A percentile compares a stretch with the other conserved stretches of the same genome.
These are phyloP conservation scores for Copromyces sp. DNA, from an alignment of 495 filamentous ascomycete genomes.

Conservation along the genomic window DNA sequence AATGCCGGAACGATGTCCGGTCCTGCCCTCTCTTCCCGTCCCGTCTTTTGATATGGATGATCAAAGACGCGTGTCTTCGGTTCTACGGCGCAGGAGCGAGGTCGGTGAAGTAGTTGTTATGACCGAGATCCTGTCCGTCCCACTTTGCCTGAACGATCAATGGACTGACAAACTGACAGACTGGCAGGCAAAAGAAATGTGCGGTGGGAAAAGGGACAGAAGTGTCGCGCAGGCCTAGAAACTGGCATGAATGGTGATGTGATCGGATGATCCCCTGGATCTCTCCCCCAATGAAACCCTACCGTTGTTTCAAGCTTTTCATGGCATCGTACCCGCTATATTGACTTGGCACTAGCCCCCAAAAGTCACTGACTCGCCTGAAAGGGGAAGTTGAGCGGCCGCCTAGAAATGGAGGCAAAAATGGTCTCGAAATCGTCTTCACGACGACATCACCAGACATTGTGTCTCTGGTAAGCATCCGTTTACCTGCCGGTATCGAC, in stretches of 20 bases:
- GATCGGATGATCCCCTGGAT: neutral
- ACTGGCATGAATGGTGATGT: neutral
- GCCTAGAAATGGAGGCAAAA: neutral
- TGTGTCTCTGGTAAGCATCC: neutral
- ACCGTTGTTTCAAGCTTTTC: neutral
- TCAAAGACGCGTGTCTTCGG: neutral
- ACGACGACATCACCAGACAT: neutral
- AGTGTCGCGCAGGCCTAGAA: neutral
- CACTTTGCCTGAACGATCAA: too few relatives aligned
- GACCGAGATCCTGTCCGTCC: too few relatives aligned
- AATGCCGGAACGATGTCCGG: neutral
- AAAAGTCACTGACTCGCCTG: neutral
- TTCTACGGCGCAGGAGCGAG: neutral
- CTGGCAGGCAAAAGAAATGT: neutral
- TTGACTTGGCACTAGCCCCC: neutral
- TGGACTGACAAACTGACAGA: neutral
- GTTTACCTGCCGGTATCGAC: rapidly evolving
- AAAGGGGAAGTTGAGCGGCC: neutral
- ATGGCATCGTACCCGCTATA: neutral
- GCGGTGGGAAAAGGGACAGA: neutral
- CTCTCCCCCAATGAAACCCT: neutral
- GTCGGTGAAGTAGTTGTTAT: too few relatives aligned
- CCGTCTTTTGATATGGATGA: neutral
- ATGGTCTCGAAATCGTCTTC: neutral
- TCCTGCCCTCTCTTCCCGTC: neutral